Evolutionary conservation across 768 basidiomycete genomes (phyloP).

Genomic region (Hypholoma fasciculare): DNA sequence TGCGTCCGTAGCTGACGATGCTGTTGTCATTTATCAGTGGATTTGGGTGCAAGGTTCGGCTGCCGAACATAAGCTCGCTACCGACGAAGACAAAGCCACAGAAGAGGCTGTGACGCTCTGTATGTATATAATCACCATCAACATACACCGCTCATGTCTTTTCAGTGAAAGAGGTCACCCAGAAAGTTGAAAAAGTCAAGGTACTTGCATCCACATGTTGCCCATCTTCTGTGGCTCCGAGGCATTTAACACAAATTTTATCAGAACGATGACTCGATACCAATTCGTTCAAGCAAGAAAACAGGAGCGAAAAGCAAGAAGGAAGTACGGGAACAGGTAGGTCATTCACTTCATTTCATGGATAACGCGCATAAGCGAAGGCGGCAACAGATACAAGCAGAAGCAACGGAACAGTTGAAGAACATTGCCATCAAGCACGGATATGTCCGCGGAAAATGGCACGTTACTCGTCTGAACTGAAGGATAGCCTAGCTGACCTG

Average conservation of each 20-base stretch:
- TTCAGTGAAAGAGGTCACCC: conserved; percentile 58
- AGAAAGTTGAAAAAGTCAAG: conserved; percentile 61
- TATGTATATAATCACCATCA: conserved; percentile 25
- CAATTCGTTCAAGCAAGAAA: conserved; percentile 68
- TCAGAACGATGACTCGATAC: conserved; percentile 67
- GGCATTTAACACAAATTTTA: background rate
- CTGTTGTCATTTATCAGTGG: conserved; percentile 45
- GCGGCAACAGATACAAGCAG: conserved; percentile 50
- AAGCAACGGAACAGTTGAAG: conserved; percentile 57
- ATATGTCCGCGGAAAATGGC: conserved; percentile 72
- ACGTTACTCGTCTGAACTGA: background rate
- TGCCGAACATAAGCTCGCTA: conserved; percentile 21
- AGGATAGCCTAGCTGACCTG: background rate
- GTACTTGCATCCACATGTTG: conserved; percentile 25
- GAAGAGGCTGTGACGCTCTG: conserved; percentile 46
- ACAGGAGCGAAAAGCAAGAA: conserved; percentile 74
- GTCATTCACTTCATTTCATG: background rate
- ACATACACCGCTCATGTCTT: background rate
- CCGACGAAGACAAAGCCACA: conserved; percentile 30
- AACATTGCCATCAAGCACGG: conserved; percentile 56
- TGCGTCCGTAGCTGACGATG: background rate
- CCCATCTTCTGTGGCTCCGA: background rate
- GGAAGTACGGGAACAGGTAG: conserved; percentile 68
- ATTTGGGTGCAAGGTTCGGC: conserved; percentile 52
- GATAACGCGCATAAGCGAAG: background rate